phyloP scores from a whole-genome alignment of 768 basidiomycete genomes.

The Serpula lacrymans region DNA sequence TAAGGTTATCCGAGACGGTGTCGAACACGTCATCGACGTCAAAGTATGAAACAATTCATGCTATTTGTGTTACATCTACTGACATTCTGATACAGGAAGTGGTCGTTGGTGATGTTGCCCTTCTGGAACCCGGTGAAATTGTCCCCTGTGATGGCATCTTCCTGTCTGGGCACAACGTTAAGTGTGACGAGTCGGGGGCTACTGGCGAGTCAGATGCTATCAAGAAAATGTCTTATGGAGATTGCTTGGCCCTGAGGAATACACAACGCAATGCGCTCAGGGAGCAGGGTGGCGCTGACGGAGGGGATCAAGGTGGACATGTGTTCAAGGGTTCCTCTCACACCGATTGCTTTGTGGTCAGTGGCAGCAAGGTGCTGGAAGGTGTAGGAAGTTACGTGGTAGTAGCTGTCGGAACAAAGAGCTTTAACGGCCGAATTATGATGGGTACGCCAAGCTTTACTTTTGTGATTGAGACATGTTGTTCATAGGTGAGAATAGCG shows the following conservation, averaged over 20 bases:
- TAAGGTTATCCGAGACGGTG: conserved; percentile 74
- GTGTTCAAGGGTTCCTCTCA: conserved; percentile 47
- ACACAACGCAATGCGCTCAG: conserved; percentile 19
- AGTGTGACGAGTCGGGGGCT: conserved; percentile 94
- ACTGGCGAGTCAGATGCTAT: conserved; percentile 98
- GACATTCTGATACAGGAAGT: conserved; percentile 59
- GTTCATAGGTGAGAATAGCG: conserved; percentile 41
- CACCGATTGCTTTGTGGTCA: conserved; percentile 88
- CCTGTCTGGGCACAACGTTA: conserved; percentile 87
- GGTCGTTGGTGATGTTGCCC: conserved; percentile 89
- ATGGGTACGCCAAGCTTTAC: conserved; percentile 61
- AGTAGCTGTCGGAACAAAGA: conserved; percentile 87
- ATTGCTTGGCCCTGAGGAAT: conserved; percentile 55
- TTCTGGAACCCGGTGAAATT: conserved; percentile 93
- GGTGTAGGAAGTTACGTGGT: conserved; percentile 93
- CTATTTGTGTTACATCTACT: conserved; percentile 2
- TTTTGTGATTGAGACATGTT: not conserved
- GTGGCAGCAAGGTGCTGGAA: conserved; percentile 90
- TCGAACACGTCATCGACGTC: conserved; percentile 73
- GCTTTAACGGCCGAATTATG: conserved; percentile 97
- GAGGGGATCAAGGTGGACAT: conserved; percentile 22
- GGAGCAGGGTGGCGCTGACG: conserved; percentile 19
- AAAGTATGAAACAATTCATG: conserved; percentile 47
- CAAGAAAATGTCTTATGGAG: conserved; percentile 77
- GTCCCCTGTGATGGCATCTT: conserved; percentile 96